These are phyloP conservation scores for Phaeosphaeriaceae sp. DNA, from an alignment of 2,329 filamentous ascomycete species.

Conservation along the genomic window DNA sequence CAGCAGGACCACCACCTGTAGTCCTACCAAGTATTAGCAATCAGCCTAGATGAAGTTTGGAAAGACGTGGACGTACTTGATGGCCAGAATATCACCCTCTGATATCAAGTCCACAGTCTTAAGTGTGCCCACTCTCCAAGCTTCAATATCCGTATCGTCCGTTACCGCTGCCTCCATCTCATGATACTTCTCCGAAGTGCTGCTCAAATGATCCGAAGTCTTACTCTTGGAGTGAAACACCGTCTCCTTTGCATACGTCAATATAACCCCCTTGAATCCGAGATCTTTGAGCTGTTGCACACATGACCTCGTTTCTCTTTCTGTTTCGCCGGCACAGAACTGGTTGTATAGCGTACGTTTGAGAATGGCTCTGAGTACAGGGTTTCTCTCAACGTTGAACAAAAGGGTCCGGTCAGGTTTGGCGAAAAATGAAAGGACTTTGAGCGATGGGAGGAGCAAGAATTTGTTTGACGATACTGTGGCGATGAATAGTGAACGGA, in stretches of 20 bases:
- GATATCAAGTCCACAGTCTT: constrained; percentile 39
- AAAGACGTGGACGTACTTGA: constrained; percentile 28
- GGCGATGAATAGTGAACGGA: constrained; percentile 48
- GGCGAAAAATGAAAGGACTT: constrained; percentile 49
- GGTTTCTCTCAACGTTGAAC: constrained; percentile 73
- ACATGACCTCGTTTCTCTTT: constrained; percentile 66
- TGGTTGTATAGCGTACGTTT: constrained; percentile 88
- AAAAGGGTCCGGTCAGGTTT: constrained; percentile 47
- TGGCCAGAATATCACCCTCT: constrained; percentile 39
- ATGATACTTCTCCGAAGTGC: constrained; percentile 18
- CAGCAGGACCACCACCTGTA: constrained; percentile 53
- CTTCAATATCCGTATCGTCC: constrained; percentile 45
- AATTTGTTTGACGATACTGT: constrained; percentile 56
- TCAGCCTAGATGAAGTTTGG: neutral
- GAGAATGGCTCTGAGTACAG: constrained; percentile 72
- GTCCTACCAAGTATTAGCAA: constrained; percentile 40
- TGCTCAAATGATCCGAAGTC: constrained; percentile 13
- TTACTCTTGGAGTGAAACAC: constrained; percentile 50
- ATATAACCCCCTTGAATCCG: constrained; percentile 82
- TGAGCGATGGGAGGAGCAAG: constrained; percentile 49
- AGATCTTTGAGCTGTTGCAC: constrained; percentile 72
- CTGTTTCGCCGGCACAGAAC: constrained; percentile 84
- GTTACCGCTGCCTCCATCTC: constrained; percentile 5
- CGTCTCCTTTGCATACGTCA: constrained; percentile 80
- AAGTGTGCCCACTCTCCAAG: constrained; percentile 37